Percentiles rank a stretch among this genome's conserved stretches.
phyloP scores from a whole-genome alignment of 2,329 filamentous ascomycete genomes.

The Beauveria medogensis region DNA sequence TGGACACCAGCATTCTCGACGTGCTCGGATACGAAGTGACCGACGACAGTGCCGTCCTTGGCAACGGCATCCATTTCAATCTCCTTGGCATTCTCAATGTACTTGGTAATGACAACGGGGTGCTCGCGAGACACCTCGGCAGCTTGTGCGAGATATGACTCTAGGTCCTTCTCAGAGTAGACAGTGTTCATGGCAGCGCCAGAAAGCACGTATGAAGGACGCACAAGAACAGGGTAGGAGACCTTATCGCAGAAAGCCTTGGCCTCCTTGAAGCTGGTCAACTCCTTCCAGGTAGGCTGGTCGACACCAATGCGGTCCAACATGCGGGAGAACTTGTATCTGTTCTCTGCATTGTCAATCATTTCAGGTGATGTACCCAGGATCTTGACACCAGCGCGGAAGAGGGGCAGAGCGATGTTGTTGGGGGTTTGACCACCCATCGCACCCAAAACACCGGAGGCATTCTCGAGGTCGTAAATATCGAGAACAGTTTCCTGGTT shows the following conservation, averaged over 20 bases:
- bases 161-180: conserved; percentile 88
- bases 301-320: conserved; percentile 90
- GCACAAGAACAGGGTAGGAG: conserved; percentile 86
- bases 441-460: conserved; percentile 79
- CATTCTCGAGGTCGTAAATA: conserved; percentile 81
- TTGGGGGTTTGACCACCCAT: conserved; percentile 98
- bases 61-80: conserved; percentile 99
- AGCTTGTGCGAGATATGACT: conserved; percentile 81
- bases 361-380: conserved; percentile 96
- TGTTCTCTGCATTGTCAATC: conserved; percentile 96
- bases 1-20: conserved; percentile 98
- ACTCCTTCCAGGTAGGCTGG: conserved; percentile 95
- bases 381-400: conserved; percentile 83
- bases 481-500: conserved; percentile 84
- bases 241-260: conserved; percentile 80
- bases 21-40: conserved; percentile 97
- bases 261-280: conserved; percentile 90
- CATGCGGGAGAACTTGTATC: conserved; percentile 98
- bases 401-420: conserved; percentile 88
- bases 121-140: conserved; percentile 90
- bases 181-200: conserved; percentile 99
- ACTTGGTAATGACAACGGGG: conserved; percentile 97
- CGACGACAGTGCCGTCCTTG: conserved; percentile 78
- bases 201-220: conserved; percentile 93
- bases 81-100: conserved; percentile 98